Evolutionary conservation across 352 stramenopile genomes (phyloP), one percentile per base, ranked within the genome.

Genomic region (Globisporangium abappressorium): DNA sequence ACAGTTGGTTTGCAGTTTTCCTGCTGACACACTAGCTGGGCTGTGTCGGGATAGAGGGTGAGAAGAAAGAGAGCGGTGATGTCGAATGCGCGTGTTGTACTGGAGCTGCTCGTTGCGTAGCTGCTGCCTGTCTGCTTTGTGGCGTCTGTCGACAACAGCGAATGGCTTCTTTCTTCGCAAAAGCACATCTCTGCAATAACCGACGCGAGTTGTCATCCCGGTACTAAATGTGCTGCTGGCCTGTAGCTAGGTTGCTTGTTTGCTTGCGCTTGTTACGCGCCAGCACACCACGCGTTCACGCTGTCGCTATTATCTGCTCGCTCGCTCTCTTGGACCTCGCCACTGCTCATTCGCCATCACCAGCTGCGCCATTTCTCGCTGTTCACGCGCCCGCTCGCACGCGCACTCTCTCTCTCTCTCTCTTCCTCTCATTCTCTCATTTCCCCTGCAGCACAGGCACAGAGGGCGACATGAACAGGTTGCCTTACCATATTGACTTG

Each of bases 401-500:
- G 15, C 51, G 41, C 15, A 36, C 53, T 12, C 8, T n/a, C 36
- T 28, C 41, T 18, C 57, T 12, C 24, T 15, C 55, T 54, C 41
- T 15, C 26, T 12, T 15, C 3, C 15, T 49, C 36, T 24, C 30
- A 12, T 11, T 26, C 36, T n/a, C 15, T 5, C 24, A 57, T 46
- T 56, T 30, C 62, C 14, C 20, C 26, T 22, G 1, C 6, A 7
- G 7, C 59, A 46, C 34, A 66, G 5, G 58, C 36, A 43, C 36
- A 64, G 14, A 62, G 38, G 7, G 34, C 26, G 33, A 14, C 53
- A 69, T 59, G 22, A 46, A 62, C 68, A 53, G 15, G 47, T 72
- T 49, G 69, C 61, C 84, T 89, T 91, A 93, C 85, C 85, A 93
- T 93, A 89, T 93, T 91, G 83, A 93, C 85, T 92, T 87, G 84